Base-by-base conservation (phyloP, 495 filamentous ascomycete genomes). In the Penicillium psychrofluorescens region DNA sequence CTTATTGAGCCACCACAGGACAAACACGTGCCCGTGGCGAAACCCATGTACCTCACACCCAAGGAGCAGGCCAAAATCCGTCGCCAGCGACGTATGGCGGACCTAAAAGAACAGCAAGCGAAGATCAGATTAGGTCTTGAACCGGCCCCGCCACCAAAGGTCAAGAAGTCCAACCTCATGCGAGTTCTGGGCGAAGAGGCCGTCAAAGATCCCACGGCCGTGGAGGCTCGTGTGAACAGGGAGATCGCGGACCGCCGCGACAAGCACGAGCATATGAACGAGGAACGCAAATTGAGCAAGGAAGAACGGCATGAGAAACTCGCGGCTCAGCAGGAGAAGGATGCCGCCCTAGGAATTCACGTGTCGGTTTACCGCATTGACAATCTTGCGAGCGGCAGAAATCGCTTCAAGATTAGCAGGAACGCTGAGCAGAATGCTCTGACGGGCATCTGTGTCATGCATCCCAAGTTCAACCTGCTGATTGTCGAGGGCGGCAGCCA, bases 81-180 rank as follows among this genome's bases (percentile, higher is more conserved):
- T 29, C 82, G 94, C 7, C 90, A 95, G 64, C 80, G 87, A 41
- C 82, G 94, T 37, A 90, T 92, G 77, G 88, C 84, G 31, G 85
- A 94, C 34, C 72, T 94, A 44, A 96, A 97, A 62, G 92, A 97
- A 67, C 83, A 90, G 47, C 92, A 98, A 65, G 90, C 90, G 41
- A 96, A 97, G 73, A 89, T 95, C 45, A 74, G 90, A 33, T 74
- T 98, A 4, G 92, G 92, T 39, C 80, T 98, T 7, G 82, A 88
- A 44, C 86, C 88, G 2, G 86, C 94, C 6, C 86, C 89, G 7
- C 83, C 91, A 16, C 91, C 92, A 8, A 96, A 96, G 62, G 85
- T 96, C 51, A 96, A 95, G 66, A 92, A 91, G 61, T 82, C 80
- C 39, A 98, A 98, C 59, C 73, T 98, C 43, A 96, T 98, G 92